Conservation (phyloP, 176 grass and related monocot species). For the Chrysopogon serrulatus region DNA sequence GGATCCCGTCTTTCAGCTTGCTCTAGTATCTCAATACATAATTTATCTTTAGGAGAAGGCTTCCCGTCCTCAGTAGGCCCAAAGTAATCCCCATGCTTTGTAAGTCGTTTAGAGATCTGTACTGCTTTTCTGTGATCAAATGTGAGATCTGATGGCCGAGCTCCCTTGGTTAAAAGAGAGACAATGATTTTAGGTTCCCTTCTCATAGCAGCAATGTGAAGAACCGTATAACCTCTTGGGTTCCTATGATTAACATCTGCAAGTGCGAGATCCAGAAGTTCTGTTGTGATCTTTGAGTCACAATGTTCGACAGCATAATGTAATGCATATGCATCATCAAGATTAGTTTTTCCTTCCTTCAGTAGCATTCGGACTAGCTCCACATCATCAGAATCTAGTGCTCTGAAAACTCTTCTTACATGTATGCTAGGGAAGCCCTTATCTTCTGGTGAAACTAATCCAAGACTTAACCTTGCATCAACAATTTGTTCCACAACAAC, state of each 20-base stretch:
- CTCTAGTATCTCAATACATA: conserved; percentile 81
- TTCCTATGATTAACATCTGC: conserved; percentile 90
- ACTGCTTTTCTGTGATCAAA: conserved; percentile 79
- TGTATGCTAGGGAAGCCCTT: conserved; percentile 59
- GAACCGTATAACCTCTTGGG: conserved; percentile 79
- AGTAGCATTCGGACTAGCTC: conserved; percentile 89
- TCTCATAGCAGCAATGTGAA: conserved; percentile 72
- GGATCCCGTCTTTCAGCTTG: conserved; percentile 73
- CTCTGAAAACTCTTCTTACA: conserved; percentile 65
- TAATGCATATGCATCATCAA: conserved; percentile 86
- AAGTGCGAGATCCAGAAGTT: conserved; percentile 76
- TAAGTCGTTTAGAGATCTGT: conserved; percentile 74
- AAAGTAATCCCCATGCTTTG: conserved; percentile 46
- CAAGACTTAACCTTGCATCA: conserved; percentile 48
- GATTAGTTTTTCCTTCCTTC: conserved; percentile 72
- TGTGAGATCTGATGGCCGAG: conserved; percentile 62
- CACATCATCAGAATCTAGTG: conserved; percentile 82
- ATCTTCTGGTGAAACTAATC: conserved; percentile 36
- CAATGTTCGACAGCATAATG: conserved; percentile 93
- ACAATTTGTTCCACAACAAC: conserved; percentile 60
- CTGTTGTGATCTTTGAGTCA: conserved; percentile 81
- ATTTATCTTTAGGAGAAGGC: conserved; percentile 46
- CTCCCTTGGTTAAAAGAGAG: conserved; percentile 92
- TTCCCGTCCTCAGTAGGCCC: conserved; percentile 48
- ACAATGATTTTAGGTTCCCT: conserved; percentile 91